Conservation (phyloP, 257 asterid genomes). For the Mitragyna speciosa region DNA sequence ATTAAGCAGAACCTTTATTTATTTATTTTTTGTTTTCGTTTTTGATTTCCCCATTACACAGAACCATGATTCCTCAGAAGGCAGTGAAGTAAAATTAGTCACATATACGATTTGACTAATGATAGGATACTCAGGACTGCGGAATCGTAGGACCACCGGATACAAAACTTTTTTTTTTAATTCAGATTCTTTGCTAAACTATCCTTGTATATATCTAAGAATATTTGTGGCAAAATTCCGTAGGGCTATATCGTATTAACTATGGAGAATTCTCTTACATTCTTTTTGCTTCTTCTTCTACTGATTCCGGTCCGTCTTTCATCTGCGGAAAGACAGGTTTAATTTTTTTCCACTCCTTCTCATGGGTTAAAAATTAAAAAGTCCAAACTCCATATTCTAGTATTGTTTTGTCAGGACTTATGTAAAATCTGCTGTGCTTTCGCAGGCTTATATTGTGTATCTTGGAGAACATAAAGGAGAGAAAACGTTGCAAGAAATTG, state of each 20-base stretch:
- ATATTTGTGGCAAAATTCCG: neutral
- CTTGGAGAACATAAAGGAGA: constrained; percentile 66
- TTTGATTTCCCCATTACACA: too few species aligned
- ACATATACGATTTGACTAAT: too few species aligned
- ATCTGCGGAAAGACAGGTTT: constrained; percentile 54
- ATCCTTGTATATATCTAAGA: neutral
- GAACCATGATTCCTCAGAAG: too few species aligned
- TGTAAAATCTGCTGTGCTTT: neutral
- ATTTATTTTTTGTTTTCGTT: too few species aligned
- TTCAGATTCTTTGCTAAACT: neutral
- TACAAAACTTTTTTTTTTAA: neutral
- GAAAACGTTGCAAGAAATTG: constrained; percentile 55
- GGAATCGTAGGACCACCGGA: neutral
- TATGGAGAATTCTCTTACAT: constrained; percentile 34
- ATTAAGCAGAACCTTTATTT: too few species aligned
- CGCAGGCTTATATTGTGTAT: constrained; percentile 75
- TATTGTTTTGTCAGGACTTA: neutral
- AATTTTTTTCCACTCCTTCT: neutral
- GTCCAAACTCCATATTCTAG: too few species aligned
- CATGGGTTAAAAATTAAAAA: neutral
- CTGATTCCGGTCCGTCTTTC: constrained; percentile 53
- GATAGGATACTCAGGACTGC: too few species aligned
- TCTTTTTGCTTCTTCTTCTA: constrained; percentile 36
- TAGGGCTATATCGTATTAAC: neutral
- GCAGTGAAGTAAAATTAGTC: too few species aligned